Evolutionary conservation across 176 grass and related monocot genomes (phyloP).

Genomic region (Cenchrus americanus): DNA sequence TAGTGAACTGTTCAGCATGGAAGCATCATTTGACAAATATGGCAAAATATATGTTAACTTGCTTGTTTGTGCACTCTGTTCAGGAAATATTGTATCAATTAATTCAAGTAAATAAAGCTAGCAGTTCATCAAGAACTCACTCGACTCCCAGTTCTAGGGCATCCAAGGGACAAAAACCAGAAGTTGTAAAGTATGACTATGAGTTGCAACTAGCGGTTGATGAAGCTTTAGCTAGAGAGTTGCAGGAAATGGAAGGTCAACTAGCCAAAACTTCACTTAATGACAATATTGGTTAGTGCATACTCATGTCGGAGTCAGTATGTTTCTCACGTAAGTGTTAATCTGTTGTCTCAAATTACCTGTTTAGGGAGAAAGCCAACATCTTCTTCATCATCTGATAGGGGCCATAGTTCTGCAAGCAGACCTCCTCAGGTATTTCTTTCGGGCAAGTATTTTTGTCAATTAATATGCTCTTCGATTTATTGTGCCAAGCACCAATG

Average conservation of each 20-base stretch:
- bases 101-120: conserved; percentile 60
- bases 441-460: conserved; percentile 9
- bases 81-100: conserved; percentile 80
- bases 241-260: conserved; percentile 68
- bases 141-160: conserved; percentile 46
- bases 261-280: conserved; percentile 50
- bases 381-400: conserved; percentile 32
- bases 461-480: conserved; percentile 24
- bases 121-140: conserved; percentile 40
- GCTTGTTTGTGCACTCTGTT: conserved; percentile 12
- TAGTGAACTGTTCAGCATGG: background rate
- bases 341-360: conserved; percentile 23
- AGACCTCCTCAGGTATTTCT: conserved; percentile 59
- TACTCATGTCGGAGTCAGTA: background rate
- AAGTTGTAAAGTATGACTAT: conserved; percentile 43
- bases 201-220: conserved; percentile 64
- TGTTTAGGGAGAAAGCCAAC: conserved; percentile 56
- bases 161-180: conserved; percentile 25
- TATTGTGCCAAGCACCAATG: conserved; percentile 23
- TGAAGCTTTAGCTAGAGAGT: conserved; percentile 84
- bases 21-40: background rate
- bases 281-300: conserved; percentile 36
- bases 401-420: conserved; percentile 34
- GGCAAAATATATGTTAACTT: conserved; percentile 19
- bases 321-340: conserved; percentile 29